Evolutionary conservation across 2,329 filamentous ascomycete species (phyloP), one percentile per base, ranked within the genome.

Genomic region (Monosporascus sp.): DNA sequence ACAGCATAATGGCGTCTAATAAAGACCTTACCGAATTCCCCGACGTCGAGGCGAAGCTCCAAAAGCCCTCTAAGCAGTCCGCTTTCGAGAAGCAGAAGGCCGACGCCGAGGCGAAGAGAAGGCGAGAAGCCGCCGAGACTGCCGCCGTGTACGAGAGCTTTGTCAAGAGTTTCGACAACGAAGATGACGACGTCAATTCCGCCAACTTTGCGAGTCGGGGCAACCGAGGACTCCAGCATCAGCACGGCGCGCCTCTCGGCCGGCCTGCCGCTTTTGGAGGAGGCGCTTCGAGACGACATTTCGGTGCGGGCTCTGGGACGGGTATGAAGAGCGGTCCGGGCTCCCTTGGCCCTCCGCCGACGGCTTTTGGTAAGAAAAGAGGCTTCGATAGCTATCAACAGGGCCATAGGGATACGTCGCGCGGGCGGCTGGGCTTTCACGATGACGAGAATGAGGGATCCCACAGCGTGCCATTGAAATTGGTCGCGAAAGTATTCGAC

Each of bases 101-200:
- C 55, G 91, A 96, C 68, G 89, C 89, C 53, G 91, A 96, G 75
- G 91, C 90, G 24, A 96, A 96, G 74, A 86, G 89, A 55, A 80
- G 83, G 61, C 82, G 90, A 60, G 92, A 96, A 70, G 88, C 87
- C 64, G 90, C 87, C 60, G 92, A 96, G 72, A 95, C 89, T 7
- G 89, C 88, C 22, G 91, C 90, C 24, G 90, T 91, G 1, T 89
- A 92, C 69, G 85, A 91, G 62, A 90, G 93, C 60, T 96, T 96
- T 61, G 84, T 94, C 53, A 93, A 93, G 71, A 91, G 81, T 52
- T 89, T 89, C 63, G 85, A 85, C 45, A 76, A 80, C 56, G 82
- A 86, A 38, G 80, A 81, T 26, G 76, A 79, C 41, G 75, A 78
- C 54, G 67, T 72, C 24, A 65, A 63, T 38, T 55, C 60, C 51